Base-by-base conservation (phyloP, 192 early-diverging fungal genomes). In the Lobulomyces angularis region DNA sequence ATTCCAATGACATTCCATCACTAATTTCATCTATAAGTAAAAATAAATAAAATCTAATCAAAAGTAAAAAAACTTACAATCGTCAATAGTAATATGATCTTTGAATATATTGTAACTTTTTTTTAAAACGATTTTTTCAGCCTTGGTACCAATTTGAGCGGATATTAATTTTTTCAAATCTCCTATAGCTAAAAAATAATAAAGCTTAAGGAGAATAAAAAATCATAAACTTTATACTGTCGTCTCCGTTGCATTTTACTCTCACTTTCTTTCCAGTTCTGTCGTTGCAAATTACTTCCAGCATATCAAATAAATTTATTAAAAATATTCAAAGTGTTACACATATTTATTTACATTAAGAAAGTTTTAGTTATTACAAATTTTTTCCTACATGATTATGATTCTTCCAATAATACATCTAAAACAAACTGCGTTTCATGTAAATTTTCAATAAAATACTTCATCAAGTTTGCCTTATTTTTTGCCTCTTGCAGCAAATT, bases 231-330 rank as follows among this genome's bases (percentile, higher is more conserved):
- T 81, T n/a, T n/a, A n/a, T n/a, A n/a, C n/a, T n/a, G n/a, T n/a
- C n/a, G n/a, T n/a, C n/a, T n/a, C n/a, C n/a, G n/a, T n/a, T 79
- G 71, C 81, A 84, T 48, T 87, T 87, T 16, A 91, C 85, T 24
- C 84, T 60, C 22, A 88, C 82, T 48, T 91, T 91, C 61, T 87
- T 88, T 9, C 88, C 88, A 12, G 88, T 64, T 46, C 88, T 73
- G 68, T 91, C 88, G 66, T 91, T 88, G 44, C 75, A 72, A 41
- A 74, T 56, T 28, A 90, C 44, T 60, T 86, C 75, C 55, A 83
- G 76, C 57, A 81, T 47, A 35, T 47, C 46, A 32, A 32, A 32
- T 12, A 32, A 16, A 16, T 12, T 32, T 32, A 12, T 32, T n/a
- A n/a, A n/a, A n/a, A n/a, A n/a, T n/a, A n/a, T n/a, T n/a, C n/a